These are phyloP conservation scores for Talaromyces sp. DNA, from an alignment of 2,329 filamentous ascomycete species.

Conservation along the genomic window DNA sequence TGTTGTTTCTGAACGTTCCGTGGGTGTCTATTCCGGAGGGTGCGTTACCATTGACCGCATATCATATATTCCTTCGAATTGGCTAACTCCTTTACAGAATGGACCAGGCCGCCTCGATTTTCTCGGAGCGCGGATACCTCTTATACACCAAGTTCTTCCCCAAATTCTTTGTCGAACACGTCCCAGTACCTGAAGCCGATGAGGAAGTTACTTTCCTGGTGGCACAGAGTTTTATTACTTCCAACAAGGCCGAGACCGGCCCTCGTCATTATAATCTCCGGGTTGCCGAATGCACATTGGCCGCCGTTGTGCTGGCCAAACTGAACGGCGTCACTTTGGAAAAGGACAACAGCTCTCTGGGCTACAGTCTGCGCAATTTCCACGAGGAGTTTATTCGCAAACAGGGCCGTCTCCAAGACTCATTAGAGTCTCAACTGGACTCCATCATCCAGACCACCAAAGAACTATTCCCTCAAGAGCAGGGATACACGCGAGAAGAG, in stretches of 20 bases:
- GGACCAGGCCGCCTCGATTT: conserved; percentile 95
- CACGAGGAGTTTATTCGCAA: conserved; percentile 71
- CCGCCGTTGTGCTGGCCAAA: conserved; percentile 63
- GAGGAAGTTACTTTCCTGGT: conserved; percentile 88
- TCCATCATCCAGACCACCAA: conserved; percentile 65
- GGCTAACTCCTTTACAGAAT: conserved; percentile 55
- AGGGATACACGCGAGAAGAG: conserved; percentile 85
- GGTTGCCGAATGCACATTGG: conserved; percentile 90
- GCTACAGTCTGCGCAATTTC: conserved; percentile 77
- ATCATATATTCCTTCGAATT: conserved; percentile 19
- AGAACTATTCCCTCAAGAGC: conserved; percentile 66
- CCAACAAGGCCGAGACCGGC: conserved; percentile 90
- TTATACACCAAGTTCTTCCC: conserved; percentile 89
- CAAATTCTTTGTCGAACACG: conserved; percentile 65
- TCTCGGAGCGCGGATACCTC: conserved; percentile 78
- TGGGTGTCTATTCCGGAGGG: conserved; percentile 95
- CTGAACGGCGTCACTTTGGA: conserved; percentile 61
- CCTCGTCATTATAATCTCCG: conserved; percentile 95
- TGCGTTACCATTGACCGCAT: conserved; percentile 38
- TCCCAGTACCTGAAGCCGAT: conserved; percentile 73
- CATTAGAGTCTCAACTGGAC: conserved; percentile 62
- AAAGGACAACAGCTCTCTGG: conserved; percentile 73
- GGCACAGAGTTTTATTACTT: conserved; percentile 87
- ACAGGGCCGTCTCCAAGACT: conserved; percentile 42
- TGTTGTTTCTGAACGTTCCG: conserved; percentile 87